Evolutionary conservation across 805 yeast genomes (phyloP), one percentile per base, ranked within the genome.

Genomic region (Candida lessepsii): DNA sequence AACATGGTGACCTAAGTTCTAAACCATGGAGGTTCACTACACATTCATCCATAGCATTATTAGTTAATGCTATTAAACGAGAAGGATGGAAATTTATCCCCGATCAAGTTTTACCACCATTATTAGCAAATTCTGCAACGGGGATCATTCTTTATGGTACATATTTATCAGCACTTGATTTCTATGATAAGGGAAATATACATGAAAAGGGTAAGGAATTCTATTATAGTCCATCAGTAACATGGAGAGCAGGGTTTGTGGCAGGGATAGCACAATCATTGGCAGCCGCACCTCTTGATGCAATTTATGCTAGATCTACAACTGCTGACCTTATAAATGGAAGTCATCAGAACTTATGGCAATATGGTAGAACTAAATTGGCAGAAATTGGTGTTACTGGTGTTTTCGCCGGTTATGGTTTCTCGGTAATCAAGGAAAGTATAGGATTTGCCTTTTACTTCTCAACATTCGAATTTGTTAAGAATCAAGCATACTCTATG

Each of bases 251-350:
- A 0, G 98, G 98, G 0, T 79, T 82, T 41, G 48, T 86, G 0
- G 96, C 96, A 0, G 97, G 97, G 1, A 79, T 83, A 0, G 79
- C 81, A 17, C 96, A 93, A 52, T 84, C 95, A n/a, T 63, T 87
- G 13, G 90, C 87, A 0, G 96, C 96, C 2, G 91, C 96, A 1
- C 98, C 98, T 0, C 71, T 91, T 4, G 97, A 91, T 61, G 96
- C 97, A 6, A 79, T 91, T 3, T 85, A 83, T 54, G 78, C 95
- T 1, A 71, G 97, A 49, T 86, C 90, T 48, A 73, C 81, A 1
- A 82, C 87, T 4, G 76, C 83, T 9, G 96, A 88, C 49, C 63
- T 90, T 39, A 61, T 87, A 11, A 73, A 75, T 38, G 85, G 88
- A 5, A 53, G 73, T 23, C 81, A 85, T 59, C 76, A 76, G 42